A percentile compares a stretch with the other conserved stretches of the same genome.
Conservation (phyloP, 2,329 filamentous ascomycete species). For the Macrophomina pseudophaseolina region DNA sequence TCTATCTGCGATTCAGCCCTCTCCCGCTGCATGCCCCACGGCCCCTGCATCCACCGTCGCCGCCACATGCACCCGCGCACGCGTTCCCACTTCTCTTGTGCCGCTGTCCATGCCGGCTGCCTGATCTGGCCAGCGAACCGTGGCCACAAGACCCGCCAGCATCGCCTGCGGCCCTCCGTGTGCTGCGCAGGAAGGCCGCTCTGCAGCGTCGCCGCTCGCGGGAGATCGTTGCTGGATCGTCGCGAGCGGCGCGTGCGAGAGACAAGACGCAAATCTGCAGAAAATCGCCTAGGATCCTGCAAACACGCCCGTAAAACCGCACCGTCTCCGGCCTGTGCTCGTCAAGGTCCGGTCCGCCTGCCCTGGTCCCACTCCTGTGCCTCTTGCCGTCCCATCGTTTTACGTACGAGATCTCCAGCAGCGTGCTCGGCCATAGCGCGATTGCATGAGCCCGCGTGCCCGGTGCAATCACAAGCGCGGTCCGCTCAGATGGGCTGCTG, state of each 20-base stretch:
- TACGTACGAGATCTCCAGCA: conserved; percentile 2
- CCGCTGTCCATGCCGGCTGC: neutral
- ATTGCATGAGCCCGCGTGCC: neutral
- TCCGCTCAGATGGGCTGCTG: neutral
- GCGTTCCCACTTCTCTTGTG: conserved; percentile 1
- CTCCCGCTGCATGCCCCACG: neutral
- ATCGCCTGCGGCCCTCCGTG: neutral
- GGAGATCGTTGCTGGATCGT: conserved; percentile 18
- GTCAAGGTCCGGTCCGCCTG: neutral
- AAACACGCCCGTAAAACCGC: too few relatives aligned
- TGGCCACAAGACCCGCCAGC: neutral
- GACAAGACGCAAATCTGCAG: conserved; percentile 7
- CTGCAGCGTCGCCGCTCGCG: neutral
- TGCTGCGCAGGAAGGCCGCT: too few relatives aligned
- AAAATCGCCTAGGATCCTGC: neutral
- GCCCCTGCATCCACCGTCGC: neutral
- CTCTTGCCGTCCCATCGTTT: neutral
- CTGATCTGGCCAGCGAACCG: neutral
- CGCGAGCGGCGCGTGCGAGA: neutral
- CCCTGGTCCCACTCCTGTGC: neutral
- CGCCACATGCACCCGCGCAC: neutral
- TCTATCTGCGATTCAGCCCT: conserved; percentile 22
- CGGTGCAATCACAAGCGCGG: neutral
- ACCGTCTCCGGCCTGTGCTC: too few relatives aligned
- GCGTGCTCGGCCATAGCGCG: neutral